A percentile compares a stretch with the other conserved stretches of the same genome.
Evolutionary conservation across 2,329 filamentous ascomycete genomes (phyloP).

Genomic region (Phaeophleospora eucalypticola): DNA sequence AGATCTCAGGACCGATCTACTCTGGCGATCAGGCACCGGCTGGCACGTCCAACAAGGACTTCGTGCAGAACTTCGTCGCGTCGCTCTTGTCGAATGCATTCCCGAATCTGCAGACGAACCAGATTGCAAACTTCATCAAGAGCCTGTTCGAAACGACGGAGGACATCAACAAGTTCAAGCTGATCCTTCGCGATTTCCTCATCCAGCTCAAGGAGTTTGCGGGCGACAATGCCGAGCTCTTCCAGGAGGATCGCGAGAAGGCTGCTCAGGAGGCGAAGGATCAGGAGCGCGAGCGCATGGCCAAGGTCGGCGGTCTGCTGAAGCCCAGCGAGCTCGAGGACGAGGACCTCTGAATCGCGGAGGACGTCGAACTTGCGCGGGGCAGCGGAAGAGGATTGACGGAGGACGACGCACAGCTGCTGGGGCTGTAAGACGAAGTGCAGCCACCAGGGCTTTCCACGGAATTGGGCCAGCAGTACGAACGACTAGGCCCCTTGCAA

Average conservation of each 20-base stretch:
- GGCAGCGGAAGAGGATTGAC: constrained; percentile 6
- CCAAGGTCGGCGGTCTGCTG: constrained; percentile 91
- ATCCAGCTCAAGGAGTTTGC: constrained; percentile 96
- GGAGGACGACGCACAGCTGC: constrained; percentile 5
- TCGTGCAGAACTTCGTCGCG: constrained; percentile 81
- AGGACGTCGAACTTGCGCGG: constrained; percentile 33
- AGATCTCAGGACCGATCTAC: constrained; percentile 92
- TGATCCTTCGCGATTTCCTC: constrained; percentile 92
- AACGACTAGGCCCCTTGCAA: no score
- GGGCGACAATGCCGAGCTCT: constrained; percentile 91
- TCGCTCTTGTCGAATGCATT: constrained; percentile 85
- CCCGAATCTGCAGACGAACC: constrained; percentile 74
- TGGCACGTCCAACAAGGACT: constrained; percentile 86
- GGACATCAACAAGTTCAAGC: constrained; percentile 89
- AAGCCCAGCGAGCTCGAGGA: constrained; percentile 96
- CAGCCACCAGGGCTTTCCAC: no score
- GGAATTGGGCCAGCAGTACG: no score
- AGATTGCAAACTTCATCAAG: constrained; percentile 87
- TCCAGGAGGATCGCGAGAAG: constrained; percentile 89
- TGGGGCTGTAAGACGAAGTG: constrained; percentile 4
- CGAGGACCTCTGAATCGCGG: constrained; percentile 74
- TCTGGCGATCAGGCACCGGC: constrained; percentile 72
- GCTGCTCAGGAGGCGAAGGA: constrained; percentile 79
- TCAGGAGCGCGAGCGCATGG: constrained; percentile 83
- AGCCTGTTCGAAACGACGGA: constrained; percentile 84